Evolutionary conservation across 2,329 filamentous ascomycete genomes (phyloP).

Genomic region (Chaetomiaceae sp.): DNA sequence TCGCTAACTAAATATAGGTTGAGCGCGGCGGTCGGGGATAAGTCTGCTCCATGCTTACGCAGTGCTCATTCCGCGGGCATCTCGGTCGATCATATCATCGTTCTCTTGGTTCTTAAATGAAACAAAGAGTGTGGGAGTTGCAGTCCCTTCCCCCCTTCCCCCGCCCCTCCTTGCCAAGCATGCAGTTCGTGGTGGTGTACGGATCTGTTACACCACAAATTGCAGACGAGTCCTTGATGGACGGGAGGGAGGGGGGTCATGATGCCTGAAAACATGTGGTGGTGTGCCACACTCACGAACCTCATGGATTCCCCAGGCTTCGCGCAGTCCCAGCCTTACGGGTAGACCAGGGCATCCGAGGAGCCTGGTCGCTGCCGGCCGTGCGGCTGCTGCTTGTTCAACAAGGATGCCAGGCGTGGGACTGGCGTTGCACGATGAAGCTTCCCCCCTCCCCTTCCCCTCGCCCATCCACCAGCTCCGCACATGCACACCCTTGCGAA

Average conservation of each 20-base stretch:
- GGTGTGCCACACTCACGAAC: background rate
- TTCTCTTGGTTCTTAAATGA: background rate
- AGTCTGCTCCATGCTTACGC: background rate
- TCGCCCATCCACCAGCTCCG: background rate
- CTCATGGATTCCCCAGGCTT: conserved; percentile 10
- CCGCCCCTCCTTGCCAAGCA: conserved; percentile 3
- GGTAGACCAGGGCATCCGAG: conserved; percentile 11
- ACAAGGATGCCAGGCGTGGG: background rate
- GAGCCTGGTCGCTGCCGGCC: conserved; percentile 12
- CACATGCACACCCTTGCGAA: conserved; percentile 7
- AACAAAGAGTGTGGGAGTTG: background rate
- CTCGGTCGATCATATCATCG: background rate
- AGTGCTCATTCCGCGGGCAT: background rate
- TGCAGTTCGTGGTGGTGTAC: background rate
- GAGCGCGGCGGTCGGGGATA: too few relatives aligned
- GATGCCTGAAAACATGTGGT: too few relatives aligned
- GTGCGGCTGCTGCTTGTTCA: background rate
- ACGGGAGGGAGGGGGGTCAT: too few relatives aligned
- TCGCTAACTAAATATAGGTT: conserved; percentile 4
- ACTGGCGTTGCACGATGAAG: conserved; percentile 13
- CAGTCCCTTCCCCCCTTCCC: background rate
- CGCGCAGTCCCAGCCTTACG: conserved; percentile 20
- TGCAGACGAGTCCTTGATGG: too few relatives aligned
- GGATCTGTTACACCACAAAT: too few relatives aligned
- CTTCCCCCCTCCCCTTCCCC: conserved; percentile 6